Evolutionary conservation across 768 basidiomycete species (phyloP).

Genomic region (Lyophyllum decastes): DNA sequence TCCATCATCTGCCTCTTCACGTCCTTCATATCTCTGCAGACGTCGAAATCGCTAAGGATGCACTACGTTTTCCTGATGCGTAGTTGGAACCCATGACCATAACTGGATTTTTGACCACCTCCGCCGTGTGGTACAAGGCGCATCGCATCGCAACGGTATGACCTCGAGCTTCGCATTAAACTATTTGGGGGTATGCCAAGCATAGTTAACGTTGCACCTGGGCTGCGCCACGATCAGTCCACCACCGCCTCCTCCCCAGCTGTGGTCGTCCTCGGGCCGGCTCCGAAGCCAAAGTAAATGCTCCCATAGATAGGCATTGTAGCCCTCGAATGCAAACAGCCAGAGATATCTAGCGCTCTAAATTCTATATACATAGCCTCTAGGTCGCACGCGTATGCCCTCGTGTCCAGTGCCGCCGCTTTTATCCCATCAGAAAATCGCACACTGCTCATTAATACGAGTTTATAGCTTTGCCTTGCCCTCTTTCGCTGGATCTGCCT

Average conservation of each 20-base stretch:
- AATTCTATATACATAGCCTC: background rate
- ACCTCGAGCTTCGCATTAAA: no score
- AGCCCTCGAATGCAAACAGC: no score
- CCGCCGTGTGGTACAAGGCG: no score
- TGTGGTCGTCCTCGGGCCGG: no score
- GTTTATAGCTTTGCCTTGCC: conserved; percentile 10
- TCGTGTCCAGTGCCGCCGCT: background rate
- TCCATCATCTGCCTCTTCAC: background rate
- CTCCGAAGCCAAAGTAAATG: background rate
- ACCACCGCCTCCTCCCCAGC: background rate
- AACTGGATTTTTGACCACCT: no score
- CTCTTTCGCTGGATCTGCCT: conserved; percentile 10
- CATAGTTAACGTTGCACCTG: background rate
- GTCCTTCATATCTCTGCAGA: background rate
- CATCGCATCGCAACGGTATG: no score
- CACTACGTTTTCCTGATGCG: background rate
- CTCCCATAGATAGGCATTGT: no score
- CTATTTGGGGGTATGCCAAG: background rate
- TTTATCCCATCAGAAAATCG: background rate
- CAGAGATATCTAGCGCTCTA: no score
- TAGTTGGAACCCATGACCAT: background rate
- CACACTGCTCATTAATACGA: background rate
- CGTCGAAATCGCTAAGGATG: background rate
- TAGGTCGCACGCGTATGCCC: background rate
- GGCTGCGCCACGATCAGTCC: background rate